Conservation (phyloP, 352 stramenopile species). For the Peronospora farinosa region DNA sequence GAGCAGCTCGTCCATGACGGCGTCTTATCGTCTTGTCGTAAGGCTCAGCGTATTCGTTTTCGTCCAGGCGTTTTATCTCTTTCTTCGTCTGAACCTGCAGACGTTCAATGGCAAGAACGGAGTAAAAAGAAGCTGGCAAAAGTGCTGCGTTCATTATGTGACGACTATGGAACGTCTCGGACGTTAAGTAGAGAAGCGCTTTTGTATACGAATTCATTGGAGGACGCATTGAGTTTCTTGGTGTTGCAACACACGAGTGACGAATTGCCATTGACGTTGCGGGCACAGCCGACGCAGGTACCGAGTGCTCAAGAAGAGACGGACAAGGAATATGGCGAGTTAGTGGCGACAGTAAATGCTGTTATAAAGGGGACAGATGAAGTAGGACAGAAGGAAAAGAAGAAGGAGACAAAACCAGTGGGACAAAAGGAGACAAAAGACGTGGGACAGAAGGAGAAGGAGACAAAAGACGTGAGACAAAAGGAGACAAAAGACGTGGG, state of each 20-base stretch:
- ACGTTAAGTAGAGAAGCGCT: conserved; percentile 37
- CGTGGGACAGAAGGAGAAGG: background rate
- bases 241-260: conserved; percentile 51
- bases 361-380: conserved; percentile 1
- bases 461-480: background rate
- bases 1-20: conserved; percentile 47
- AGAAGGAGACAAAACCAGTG: background rate
- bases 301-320: conserved; percentile 7
- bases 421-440: background rate
- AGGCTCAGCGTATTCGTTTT: conserved; percentile 35
- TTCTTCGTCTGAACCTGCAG: conserved; percentile 18
- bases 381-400: background rate
- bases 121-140: conserved; percentile 50
- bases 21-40: conserved; percentile 22
- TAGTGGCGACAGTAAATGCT: conserved; percentile 34
- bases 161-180: conserved; percentile 42
- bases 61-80: conserved; percentile 38
- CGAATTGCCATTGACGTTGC: conserved; percentile 40
- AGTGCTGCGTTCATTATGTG: conserved; percentile 36
- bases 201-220: conserved; percentile 52
- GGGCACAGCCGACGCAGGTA: conserved; percentile 24
- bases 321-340: conserved; percentile 18
- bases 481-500: background rate
- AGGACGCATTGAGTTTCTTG: conserved; percentile 64
- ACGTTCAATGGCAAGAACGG: conserved; percentile 42